Base-by-base conservation (phyloP, 768 basidiomycete species). In the Mycena olivaceomarginata region DNA sequence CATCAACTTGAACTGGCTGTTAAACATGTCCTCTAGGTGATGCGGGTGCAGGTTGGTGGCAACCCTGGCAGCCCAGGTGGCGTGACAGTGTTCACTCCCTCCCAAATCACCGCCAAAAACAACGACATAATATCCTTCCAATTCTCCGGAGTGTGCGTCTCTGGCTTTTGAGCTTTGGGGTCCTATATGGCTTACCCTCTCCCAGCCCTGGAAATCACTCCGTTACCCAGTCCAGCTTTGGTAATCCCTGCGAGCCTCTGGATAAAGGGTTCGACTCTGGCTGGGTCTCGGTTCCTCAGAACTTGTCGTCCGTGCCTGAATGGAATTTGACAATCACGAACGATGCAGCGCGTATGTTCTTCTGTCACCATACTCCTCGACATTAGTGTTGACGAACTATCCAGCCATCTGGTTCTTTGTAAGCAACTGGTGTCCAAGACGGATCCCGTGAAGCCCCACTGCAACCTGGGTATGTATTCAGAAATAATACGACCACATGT, bases 351-450 rank as follows among this genome's bases (percentile, higher is more conserved):
- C 74, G 74, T 75, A 48, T 22, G 73, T 59, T 4, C 9, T 31
- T 59, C 22, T 7, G 7, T 43, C 25, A 4, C 13, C n/a, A 13
- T 16, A 8, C n/a, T 10, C 56, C 10, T 63, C 25, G 31, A 10
- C 20, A 43, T 9, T 45, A 15, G 2, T 10, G 16, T 20, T 56
- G 8, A 75, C 40, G 20, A 31, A 10, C 31, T 18, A 13, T 48
- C 13, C 13, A 75, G 74, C 74, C 7, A 69, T 75, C 41, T 75
- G 74, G 74, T 75, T 75, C 74, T 75, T 66, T 75, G 74, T 62
- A 75, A 75, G 31, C 74, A 75, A 22, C 57, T 66, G 1, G 2
- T 15, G 0, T 41, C 57, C 4, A 7, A 15, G 5, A 56, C 13
- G 8, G 43, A 20, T 8, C 53, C 65, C 18, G 31, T 31, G 31